These are phyloP conservation scores for Metschnikowia peoriensis DNA, from an alignment of 805 yeast species.

Conservation along the genomic window DNA sequence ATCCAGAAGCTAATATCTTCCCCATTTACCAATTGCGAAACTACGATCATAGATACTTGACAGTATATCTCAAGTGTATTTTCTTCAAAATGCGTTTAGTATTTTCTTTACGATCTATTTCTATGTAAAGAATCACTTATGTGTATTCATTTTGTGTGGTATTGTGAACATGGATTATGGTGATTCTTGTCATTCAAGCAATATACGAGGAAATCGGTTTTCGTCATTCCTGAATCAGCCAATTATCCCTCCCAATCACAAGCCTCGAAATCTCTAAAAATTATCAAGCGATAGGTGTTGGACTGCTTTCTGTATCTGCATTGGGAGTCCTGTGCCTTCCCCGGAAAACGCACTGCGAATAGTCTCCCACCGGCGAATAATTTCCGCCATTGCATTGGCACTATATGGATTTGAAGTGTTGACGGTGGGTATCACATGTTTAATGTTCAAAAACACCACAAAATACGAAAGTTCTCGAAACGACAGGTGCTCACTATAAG, in stretches of 20 bases:
- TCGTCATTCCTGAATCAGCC: too few relatives aligned
- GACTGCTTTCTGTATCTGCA: conserved; percentile 5
- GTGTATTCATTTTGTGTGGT: too few relatives aligned
- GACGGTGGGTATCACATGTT: conserved; percentile 77
- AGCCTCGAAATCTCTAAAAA: conserved; percentile 10
- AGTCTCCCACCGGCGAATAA: conserved; percentile 32
- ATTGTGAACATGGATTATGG: too few relatives aligned
- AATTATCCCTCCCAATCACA: conserved; percentile 5
- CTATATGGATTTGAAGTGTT: conserved; percentile 34
- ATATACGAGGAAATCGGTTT: too few relatives aligned
- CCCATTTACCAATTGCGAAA: too few relatives aligned
- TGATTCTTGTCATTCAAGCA: too few relatives aligned
- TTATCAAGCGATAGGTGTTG: conserved; percentile 17
- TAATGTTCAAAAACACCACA: conserved; percentile 49
- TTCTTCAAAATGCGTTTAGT: too few relatives aligned
- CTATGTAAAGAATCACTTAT: too few relatives aligned
- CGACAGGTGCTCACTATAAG: conserved; percentile 94
- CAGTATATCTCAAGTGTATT: too few relatives aligned
- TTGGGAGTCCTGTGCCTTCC: not conserved
- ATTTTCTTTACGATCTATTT: too few relatives aligned
- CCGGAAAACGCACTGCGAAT: conserved; percentile 1
- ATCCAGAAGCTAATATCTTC: too few relatives aligned
- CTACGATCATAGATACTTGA: too few relatives aligned
- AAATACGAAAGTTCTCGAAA: conserved; percentile 75
- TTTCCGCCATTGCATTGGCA: conserved; percentile 30